phyloP scores from a whole-genome alignment of 2,329 filamentous ascomycete species.

The Scedosporium apiospermum region DNA sequence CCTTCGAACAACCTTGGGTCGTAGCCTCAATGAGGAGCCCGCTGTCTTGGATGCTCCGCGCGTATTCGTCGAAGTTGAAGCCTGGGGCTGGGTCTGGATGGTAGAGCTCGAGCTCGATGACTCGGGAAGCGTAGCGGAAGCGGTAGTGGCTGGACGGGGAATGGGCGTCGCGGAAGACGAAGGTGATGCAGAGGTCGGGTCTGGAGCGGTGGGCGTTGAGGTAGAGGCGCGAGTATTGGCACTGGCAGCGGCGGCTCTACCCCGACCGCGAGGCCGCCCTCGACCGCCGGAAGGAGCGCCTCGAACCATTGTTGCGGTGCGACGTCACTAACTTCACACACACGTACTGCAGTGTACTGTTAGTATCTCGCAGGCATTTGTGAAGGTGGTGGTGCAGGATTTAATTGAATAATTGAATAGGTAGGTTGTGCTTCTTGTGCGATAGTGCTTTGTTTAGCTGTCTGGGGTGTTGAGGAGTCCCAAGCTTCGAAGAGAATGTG shows the following conservation, averaged over 20 bases:
- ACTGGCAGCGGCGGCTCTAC: conserved; percentile 6
- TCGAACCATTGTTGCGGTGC: conserved; percentile 1
- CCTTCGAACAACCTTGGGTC: conserved; percentile 38
- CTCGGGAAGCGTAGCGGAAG: neutral
- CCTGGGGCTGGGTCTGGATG: neutral
- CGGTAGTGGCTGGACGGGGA: neutral
- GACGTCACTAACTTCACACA: neutral
- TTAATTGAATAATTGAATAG: neutral
- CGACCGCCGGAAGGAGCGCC: conserved; percentile 5
- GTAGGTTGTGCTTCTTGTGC: neutral
- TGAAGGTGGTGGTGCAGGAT: neutral
- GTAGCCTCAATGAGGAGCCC: conserved; percentile 25
- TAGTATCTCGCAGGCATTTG: neutral
- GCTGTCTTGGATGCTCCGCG: conserved; percentile 12
- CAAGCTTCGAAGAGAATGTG: neutral
- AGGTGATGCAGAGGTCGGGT: neutral
- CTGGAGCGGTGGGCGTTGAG: neutral
- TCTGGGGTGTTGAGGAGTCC: neutral
- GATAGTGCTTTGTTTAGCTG: too few relatives aligned
- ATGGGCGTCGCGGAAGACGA: neutral
- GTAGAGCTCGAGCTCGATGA: neutral
- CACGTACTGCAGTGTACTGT: neutral
- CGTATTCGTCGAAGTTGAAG: neutral
- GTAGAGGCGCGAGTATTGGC: neutral
- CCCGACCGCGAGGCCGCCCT: conserved; percentile 11